Evolutionary conservation across 371 early-diverging fungal genomes (phyloP), one percentile per base, ranked within the genome.

Genomic region (Apophysomyces sp.): DNA sequence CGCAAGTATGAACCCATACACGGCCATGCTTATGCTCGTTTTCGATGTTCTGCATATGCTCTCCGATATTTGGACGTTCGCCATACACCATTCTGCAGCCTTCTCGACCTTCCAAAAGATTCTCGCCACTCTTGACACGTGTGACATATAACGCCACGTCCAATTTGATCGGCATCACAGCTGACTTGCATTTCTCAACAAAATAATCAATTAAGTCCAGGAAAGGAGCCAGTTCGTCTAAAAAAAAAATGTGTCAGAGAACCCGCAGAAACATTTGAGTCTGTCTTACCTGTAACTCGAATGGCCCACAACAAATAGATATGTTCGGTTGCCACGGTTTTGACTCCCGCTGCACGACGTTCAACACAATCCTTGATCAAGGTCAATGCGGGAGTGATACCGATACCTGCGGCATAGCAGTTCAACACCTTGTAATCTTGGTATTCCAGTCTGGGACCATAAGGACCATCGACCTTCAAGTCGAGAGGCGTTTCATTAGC

Each of bases 271-370:
- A n/a, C n/a, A n/a, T n/a, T n/a, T 24, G 37, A 34, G 36, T 32
- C 30, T 32, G 26, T 57, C 55, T 49, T 72, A 74, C 75, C 75
- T 54, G 64, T 29, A 24, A 57, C 52, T 29, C 74, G 65, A 55
- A 80, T 58, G 12, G 71, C 67, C 81, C 81, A 80, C 15, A 76
- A 55, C 28, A 80, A 59, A 53, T 80, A 70, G n/a, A 80, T 65
- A 26, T 69, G 61, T n/a, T 75, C 66, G 4, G 73, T 71, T 5
- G 66, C 41, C 8, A 80, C 75, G 1, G 78, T 76, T 4, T 58
- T 55, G 12, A 75, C 55, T 55, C 81, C 81, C 18, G 65, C 65
- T 0, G 74, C 31, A 55, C 81, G 70, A 16, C 68, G 61, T 34
- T 77, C 76, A 3, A 74, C 63, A 58, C 67, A 64, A 21, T 80